These are phyloP conservation scores for Hemileccinum rubropunctum DNA, from an alignment of 768 basidiomycete genomes.

Conservation along the genomic window DNA sequence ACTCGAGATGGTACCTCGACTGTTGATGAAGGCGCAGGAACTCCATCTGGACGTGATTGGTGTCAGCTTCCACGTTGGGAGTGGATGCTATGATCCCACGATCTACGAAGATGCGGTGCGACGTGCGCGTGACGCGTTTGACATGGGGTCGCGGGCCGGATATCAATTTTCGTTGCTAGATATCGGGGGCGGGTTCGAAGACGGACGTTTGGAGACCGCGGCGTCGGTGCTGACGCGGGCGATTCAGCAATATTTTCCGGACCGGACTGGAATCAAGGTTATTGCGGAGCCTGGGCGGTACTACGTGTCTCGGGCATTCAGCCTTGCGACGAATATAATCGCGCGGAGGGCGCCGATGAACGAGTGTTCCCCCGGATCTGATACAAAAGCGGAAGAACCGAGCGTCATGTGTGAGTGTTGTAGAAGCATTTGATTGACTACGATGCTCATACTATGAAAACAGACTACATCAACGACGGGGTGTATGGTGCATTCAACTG, in stretches of 20 bases:
- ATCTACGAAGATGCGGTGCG: slow-evolving; percentile 88
- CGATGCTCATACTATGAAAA: slow-evolving; percentile 2
- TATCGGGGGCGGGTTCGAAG: slow-evolving; percentile 96
- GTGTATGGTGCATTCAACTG: slow-evolving; percentile 98
- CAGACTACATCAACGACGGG: slow-evolving; percentile 99
- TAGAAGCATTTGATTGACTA: background rate
- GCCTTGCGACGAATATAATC: slow-evolving; percentile 90
- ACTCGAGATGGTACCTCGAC: slow-evolving; percentile 69
- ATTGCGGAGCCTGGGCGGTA: slow-evolving; percentile 97
- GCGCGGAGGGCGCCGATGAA: slow-evolving; percentile 69
- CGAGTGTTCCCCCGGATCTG: slow-evolving; percentile 25
- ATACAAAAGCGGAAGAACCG: slow-evolving; percentile 36
- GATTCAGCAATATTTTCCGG: slow-evolving; percentile 78
- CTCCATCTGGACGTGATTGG: slow-evolving; percentile 85
- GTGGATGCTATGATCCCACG: slow-evolving; percentile 90
- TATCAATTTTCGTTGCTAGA: slow-evolving; percentile 85
- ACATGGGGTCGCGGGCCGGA: slow-evolving; percentile 79
- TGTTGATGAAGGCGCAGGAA: slow-evolving; percentile 77
- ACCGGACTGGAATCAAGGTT: slow-evolving; percentile 63
- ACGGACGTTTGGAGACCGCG: slow-evolving; percentile 77
- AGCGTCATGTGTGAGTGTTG: slow-evolving; percentile 85
- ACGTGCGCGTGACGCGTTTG: slow-evolving; percentile 81
- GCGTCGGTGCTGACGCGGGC: slow-evolving; percentile 68
- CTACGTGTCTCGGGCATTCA: slow-evolving; percentile 90
- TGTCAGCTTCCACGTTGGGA: slow-evolving; percentile 97